These are phyloP conservation scores for Ballota nigra DNA, from an alignment of 257 asterid genomes.

Conservation along the genomic window DNA sequence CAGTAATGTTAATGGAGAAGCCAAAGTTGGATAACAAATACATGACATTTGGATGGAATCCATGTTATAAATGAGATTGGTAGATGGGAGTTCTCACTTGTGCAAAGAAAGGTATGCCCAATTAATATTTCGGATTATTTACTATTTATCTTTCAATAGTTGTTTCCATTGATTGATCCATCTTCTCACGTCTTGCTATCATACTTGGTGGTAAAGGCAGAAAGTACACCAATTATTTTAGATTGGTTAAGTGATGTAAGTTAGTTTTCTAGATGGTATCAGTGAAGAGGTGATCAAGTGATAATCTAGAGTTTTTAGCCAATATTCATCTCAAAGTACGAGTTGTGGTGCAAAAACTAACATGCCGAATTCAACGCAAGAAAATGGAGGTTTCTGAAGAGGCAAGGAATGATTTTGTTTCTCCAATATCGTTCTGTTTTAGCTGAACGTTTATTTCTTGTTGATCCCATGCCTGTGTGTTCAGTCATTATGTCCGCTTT, in stretches of 20 bases:
- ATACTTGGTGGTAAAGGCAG: background rate
- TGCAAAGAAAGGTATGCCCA: no score
- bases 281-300: conserved; percentile 6
- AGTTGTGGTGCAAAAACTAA: conserved; percentile 7
- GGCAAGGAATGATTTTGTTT: background rate
- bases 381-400: background rate
- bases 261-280: conserved; percentile 3
- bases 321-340: conserved; percentile 3
- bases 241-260: background rate
- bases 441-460: background rate
- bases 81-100: no score
- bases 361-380: background rate
- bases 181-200: background rate
- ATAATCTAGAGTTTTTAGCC: conserved; percentile 9
- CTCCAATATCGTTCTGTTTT: background rate
- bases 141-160: no score
- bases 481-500: background rate
- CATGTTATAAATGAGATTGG: no score
- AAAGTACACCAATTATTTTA: background rate
- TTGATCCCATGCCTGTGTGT: background rate
- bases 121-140: no score
- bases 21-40: conserved; percentile 55
- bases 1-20: conserved; percentile 69
- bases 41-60: no score
- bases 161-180: no score